phyloP scores from a whole-genome alignment of 768 basidiomycete species.

The Lactarius hatsudake region DNA sequence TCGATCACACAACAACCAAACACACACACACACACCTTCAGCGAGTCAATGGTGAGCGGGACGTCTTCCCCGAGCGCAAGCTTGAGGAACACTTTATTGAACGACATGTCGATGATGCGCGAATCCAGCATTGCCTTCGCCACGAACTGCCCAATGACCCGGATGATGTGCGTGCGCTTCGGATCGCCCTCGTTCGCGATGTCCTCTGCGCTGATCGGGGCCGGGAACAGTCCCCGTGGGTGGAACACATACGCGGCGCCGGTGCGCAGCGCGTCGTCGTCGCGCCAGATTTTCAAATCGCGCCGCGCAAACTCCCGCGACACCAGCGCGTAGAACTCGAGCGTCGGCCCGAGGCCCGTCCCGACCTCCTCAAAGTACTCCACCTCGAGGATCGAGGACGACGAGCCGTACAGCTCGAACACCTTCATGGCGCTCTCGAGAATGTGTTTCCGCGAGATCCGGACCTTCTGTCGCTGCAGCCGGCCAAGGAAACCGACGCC shows the following conservation, averaged over 20 bases:
- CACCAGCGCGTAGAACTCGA: slow-evolving; percentile 98
- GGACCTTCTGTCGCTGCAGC: slow-evolving; percentile 91
- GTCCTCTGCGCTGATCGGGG: slow-evolving; percentile 71
- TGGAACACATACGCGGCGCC: slow-evolving; percentile 75
- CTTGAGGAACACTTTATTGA: slow-evolving; percentile 95
- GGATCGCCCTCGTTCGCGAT: slow-evolving; percentile 70
- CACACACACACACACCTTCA: slow-evolving; percentile 66
- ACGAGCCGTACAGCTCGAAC: slow-evolving; percentile 94
- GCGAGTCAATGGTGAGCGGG: slow-evolving; percentile 75
- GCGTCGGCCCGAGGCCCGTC: slow-evolving; percentile 93
- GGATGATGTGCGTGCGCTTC: slow-evolving; percentile 82
- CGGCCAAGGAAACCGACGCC: slow-evolving; percentile 90
- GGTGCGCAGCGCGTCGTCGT: slow-evolving; percentile 61
- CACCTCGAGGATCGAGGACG: slow-evolving; percentile 90
- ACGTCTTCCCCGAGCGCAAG: slow-evolving; percentile 85
- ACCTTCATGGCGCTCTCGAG: slow-evolving; percentile 96
- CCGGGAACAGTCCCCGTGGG: slow-evolving; percentile 83
- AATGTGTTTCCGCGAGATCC: slow-evolving; percentile 92
- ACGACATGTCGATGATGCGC: slow-evolving; percentile 91
- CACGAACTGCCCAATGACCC: slow-evolving; percentile 92
- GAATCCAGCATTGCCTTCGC: slow-evolving; percentile 97
- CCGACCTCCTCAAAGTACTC: slow-evolving; percentile 99
- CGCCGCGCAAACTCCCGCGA: slow-evolving; percentile 92
- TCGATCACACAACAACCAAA: slow-evolving; percentile 1
- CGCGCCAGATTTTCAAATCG: slow-evolving; percentile 89